Conservation (phyloP, 495 filamentous ascomycete genomes). For the Aspergillus cristatus region DNA sequence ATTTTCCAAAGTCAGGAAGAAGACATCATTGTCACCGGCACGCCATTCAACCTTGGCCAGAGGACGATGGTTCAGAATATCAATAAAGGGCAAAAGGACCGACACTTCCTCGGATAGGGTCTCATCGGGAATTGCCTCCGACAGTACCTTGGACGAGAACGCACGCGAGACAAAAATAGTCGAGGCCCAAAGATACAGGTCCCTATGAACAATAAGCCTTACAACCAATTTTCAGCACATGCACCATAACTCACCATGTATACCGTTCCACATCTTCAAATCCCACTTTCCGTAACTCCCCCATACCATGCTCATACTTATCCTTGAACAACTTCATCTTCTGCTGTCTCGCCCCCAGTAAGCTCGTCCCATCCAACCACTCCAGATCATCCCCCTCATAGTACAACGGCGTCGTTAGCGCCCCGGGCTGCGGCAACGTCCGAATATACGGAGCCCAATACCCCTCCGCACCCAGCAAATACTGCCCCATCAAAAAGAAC, state of each 20-base stretch:
- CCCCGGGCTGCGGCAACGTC: constrained; percentile 43
- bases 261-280: constrained; percentile 24
- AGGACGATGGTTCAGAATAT: constrained; percentile 51
- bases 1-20: constrained; percentile 37
- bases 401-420: constrained; percentile 49
- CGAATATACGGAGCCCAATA: constrained; percentile 57
- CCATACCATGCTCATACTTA: constrained; percentile 38
- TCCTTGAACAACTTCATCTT: constrained; percentile 34
- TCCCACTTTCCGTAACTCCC: constrained; percentile 25
- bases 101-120: constrained; percentile 33
- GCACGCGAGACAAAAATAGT: constrained; percentile 53
- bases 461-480: constrained; percentile 34
- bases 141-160: constrained; percentile 38
- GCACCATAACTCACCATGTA: constrained; percentile 33
- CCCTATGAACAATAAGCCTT: constrained; percentile 30
- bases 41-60: constrained; percentile 53
- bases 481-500: constrained; percentile 53
- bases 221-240: not conserved
- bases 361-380: constrained; percentile 53
- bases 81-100: constrained; percentile 52
- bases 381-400: constrained; percentile 47
- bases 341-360: constrained; percentile 37
- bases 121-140: constrained; percentile 23
- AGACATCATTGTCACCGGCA: constrained; percentile 36
- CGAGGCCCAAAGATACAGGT: constrained; percentile 55